Conservation (phyloP, 2,329 filamentous ascomycete genomes). For the Aspergillus sp. region DNA sequence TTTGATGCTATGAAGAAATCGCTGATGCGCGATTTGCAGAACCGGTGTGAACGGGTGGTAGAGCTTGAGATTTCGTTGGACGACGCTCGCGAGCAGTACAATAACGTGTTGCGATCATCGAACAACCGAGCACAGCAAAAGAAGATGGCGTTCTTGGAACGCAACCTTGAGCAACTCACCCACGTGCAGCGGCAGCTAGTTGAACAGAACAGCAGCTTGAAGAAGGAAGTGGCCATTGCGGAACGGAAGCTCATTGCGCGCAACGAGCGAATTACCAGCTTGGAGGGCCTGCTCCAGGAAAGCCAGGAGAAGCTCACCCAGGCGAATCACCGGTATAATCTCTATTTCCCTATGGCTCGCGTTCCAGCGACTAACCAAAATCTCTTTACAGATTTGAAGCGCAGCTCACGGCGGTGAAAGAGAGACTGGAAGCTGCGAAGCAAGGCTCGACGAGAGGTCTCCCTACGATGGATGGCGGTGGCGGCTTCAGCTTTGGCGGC, state of each 20-base stretch:
- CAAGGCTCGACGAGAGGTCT: slow-evolving; percentile 80
- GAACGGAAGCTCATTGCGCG: slow-evolving; percentile 93
- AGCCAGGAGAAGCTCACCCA: slow-evolving; percentile 97
- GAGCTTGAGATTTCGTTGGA: slow-evolving; percentile 97
- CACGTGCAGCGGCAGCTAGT: slow-evolving; percentile 96
- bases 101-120: slow-evolving; percentile 90
- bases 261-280: slow-evolving; percentile 91
- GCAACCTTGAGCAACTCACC: slow-evolving; percentile 94
- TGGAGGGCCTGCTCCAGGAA: slow-evolving; percentile 87
- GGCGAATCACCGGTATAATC: slow-evolving; percentile 80
- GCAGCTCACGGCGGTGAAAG: slow-evolving; percentile 94
- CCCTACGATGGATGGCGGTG: slow-evolving; percentile 54
- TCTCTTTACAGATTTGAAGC: slow-evolving; percentile 70
- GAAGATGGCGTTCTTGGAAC: slow-evolving; percentile 99
- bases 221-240: slow-evolving; percentile 98
- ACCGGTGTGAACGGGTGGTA: slow-evolving; percentile 94
- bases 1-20: slow-evolving; percentile 99
- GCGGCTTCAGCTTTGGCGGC: slow-evolving; percentile 62
- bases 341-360: slow-evolving; percentile 3
- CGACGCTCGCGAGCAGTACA: slow-evolving; percentile 97
- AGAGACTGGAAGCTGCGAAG: slow-evolving; percentile 92
- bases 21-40: slow-evolving; percentile 95
- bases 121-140: slow-evolving; percentile 99
- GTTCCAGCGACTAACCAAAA: slow-evolving; percentile 7
- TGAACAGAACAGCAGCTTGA: slow-evolving; percentile 91